Evolutionary conservation across 305 asterid species (phyloP).

Genomic region (Solanum aculeatissimum): DNA sequence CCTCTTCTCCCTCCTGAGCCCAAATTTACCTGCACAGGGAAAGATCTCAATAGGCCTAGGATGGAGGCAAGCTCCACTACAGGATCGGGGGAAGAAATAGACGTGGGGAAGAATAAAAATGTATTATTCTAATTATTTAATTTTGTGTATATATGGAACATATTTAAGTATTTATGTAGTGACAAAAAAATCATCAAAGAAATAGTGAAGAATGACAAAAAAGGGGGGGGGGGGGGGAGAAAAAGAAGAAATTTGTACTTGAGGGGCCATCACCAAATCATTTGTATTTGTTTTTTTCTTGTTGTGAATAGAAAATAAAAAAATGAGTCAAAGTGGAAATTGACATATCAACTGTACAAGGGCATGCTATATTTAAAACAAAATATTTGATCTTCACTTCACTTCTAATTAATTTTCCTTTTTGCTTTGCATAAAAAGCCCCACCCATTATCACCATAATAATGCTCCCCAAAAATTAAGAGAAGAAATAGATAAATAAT

Average conservation of each 20-base stretch:
- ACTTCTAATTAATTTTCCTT: neutral
- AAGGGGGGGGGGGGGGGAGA: too few relatives aligned
- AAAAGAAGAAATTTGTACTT: neutral
- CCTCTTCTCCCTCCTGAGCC: too few relatives aligned
- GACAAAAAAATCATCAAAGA: neutral
- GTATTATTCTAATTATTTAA: neutral
- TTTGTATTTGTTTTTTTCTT: conserved; percentile 8
- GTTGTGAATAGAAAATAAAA: neutral
- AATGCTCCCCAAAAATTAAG: neutral
- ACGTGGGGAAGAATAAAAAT: neutral
- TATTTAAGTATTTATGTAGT: neutral
- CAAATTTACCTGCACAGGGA: too few relatives aligned
- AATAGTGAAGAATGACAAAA: neutral
- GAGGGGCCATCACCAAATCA: conserved; percentile 31
- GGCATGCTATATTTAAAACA: conserved; percentile 25
- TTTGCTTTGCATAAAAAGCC: conserved; percentile 5
- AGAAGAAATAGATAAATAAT: neutral
- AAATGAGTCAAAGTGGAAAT: conserved; percentile 21
- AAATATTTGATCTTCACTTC: neutral
- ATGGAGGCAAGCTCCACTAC: too few relatives aligned
- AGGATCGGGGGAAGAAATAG: too few relatives aligned
- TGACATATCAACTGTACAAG: conserved; percentile 21
- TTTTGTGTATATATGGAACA: neutral
- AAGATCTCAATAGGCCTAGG: too few relatives aligned
- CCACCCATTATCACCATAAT: conserved; percentile 12